Percentiles rank a stretch among this genome's conserved stretches.
Conservation (phyloP, 768 basidiomycete genomes). For the Gloeopeniophorella convolvens region DNA sequence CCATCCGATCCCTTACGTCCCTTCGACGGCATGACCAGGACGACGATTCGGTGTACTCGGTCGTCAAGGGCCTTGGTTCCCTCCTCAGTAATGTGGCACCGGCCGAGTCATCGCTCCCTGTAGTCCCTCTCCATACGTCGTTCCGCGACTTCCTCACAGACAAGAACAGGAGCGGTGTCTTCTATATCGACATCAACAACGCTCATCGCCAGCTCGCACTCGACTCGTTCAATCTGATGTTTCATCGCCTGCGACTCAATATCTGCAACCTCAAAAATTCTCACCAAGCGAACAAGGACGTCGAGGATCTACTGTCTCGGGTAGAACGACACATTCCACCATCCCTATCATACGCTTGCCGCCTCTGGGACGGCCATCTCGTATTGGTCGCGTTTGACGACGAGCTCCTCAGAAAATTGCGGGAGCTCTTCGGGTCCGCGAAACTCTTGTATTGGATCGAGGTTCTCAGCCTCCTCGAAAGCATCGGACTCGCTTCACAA, state of each 20-base stretch:
- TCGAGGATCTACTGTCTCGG: neutral
- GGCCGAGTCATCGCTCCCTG: neutral
- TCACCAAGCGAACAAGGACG: neutral
- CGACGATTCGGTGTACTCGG: too few species aligned
- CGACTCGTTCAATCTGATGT: neutral
- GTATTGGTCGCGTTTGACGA: neutral
- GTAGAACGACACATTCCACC: neutral
- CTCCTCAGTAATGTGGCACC: neutral
- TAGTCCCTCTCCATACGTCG: too few species aligned
- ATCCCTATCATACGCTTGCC: neutral
- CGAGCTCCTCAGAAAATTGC: neutral
- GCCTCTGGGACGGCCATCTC: neutral
- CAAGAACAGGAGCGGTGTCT: neutral
- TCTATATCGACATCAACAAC: neutral
- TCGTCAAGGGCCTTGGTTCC: neutral
- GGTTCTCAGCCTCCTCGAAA: neutral
- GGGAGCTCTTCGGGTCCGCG: neutral
- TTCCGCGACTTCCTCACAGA: conserved; percentile 1
- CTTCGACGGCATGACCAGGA: neutral
- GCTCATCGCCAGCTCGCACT: neutral
- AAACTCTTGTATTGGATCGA: neutral
- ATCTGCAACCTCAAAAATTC: conserved; percentile 1
- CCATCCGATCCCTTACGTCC: neutral
- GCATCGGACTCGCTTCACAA: too few species aligned
- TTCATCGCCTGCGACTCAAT: neutral